Evolutionary conservation across 768 basidiomycete species (phyloP).

Genomic region (Krasilnikovozyma curviuscula): DNA sequence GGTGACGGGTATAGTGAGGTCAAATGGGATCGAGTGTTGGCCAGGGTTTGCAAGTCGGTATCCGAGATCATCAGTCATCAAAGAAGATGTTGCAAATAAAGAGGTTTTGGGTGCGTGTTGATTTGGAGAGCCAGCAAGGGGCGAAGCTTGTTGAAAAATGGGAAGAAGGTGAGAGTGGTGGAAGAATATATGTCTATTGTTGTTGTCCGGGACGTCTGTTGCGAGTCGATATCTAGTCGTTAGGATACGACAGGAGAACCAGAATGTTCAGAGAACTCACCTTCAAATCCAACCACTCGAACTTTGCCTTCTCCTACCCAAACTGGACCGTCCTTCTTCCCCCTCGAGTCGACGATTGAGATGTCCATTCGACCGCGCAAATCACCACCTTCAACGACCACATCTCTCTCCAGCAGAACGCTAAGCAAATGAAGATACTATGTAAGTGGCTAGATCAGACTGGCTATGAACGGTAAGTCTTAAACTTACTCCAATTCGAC

Average conservation of each 20-base stretch:
- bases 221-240: background rate
- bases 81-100: conserved; percentile 14
- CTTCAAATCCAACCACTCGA: conserved; percentile 69
- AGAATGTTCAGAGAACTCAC: conserved; percentile 24
- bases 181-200: conserved; percentile 60
- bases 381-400: conserved; percentile 58
- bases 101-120: conserved; percentile 15
- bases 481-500: conserved; percentile 45
- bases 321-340: conserved; percentile 39
- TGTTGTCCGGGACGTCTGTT: conserved; percentile 31
- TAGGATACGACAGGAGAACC: background rate
- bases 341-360: conserved; percentile 38
- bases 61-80: background rate
- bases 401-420: conserved; percentile 52
- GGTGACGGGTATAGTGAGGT: conserved; percentile 44
- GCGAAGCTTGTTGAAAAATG: conserved; percentile 28
- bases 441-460: too few relatives aligned
- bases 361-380: conserved; percentile 53
- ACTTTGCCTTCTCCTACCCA: conserved; percentile 56
- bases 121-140: conserved; percentile 21
- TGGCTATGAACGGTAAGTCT: too few relatives aligned
- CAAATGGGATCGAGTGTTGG: conserved; percentile 49
- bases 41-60: conserved; percentile 41
- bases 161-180: conserved; percentile 42
- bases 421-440: background rate